phyloP scores from a whole-genome alignment of 306 rosid species.

The Corylus americana region DNA sequence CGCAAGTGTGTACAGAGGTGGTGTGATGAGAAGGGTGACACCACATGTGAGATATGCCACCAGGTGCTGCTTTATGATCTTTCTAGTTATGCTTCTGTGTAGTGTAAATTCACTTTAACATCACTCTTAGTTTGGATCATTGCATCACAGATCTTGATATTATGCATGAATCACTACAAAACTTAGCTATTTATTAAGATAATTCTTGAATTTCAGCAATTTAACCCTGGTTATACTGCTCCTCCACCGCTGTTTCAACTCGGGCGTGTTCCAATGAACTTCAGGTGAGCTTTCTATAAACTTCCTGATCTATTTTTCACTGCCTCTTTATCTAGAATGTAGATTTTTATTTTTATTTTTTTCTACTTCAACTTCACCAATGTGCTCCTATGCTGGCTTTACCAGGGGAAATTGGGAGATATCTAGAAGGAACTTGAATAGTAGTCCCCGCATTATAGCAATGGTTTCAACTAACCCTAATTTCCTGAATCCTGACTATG shows the following conservation, averaged over 20 bases:
- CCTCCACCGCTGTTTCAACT: slow-evolving; percentile 84
- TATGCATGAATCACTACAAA: neutral
- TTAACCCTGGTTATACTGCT: slow-evolving; percentile 86
- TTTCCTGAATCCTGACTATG: slow-evolving; percentile 46
- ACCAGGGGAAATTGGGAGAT: slow-evolving; percentile 97
- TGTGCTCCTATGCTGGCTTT: slow-evolving; percentile 22
- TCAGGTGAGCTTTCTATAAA: slow-evolving; percentile 57
- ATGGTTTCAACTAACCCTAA: slow-evolving; percentile 80
- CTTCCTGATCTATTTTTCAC: neutral
- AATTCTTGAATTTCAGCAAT: slow-evolving; percentile 54
- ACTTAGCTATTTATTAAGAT: neutral
- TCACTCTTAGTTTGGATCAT: neutral
- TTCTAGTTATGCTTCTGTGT: slow-evolving; percentile 2
- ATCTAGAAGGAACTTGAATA: slow-evolving; percentile 67
- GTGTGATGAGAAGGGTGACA: slow-evolving; percentile 97
- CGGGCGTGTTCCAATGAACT: slow-evolving; percentile 91
- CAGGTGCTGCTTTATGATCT: slow-evolving; percentile 61
- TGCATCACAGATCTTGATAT: neutral
- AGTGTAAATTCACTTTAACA: no score
- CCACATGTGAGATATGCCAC: slow-evolving; percentile 91
- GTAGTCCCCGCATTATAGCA: slow-evolving; percentile 70
- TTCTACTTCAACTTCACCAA: neutral
- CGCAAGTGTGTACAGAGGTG: slow-evolving; percentile 87
- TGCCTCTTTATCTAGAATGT: neutral
- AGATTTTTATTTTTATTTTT: neutral